Conservation (phyloP, 2,329 filamentous ascomycete genomes). For the Pseudocercospora cruenta region DNA sequence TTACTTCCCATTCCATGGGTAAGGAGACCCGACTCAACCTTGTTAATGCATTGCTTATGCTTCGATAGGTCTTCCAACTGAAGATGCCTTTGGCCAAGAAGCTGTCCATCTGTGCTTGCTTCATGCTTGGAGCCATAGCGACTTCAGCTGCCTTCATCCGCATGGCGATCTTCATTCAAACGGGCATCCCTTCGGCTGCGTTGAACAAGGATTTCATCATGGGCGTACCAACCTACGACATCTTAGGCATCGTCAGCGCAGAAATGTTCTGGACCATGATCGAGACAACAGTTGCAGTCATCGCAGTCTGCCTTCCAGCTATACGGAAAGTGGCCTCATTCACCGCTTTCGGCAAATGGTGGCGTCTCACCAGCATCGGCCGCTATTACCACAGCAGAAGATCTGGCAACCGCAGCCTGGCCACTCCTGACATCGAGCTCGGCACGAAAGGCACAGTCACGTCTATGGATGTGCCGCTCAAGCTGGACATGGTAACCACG, state of each 20-base stretch:
- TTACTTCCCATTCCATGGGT: slow-evolving; percentile 21
- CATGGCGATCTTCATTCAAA: slow-evolving; percentile 23
- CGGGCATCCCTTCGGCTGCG: slow-evolving; percentile 18
- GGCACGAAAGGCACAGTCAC: not conserved
- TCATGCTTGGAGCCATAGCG: slow-evolving; percentile 14
- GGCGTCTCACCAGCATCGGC: not conserved
- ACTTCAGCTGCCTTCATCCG: slow-evolving; percentile 23
- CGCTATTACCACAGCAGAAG: not conserved
- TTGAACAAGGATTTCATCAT: slow-evolving; percentile 20
- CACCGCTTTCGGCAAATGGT: slow-evolving; percentile 15
- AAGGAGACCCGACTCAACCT: not conserved
- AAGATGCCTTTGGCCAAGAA: slow-evolving; percentile 18
- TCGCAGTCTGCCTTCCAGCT: slow-evolving; percentile 20
- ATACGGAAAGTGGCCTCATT: slow-evolving; percentile 13
- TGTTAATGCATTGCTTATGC: not conserved
- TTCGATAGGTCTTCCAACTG: slow-evolving; percentile 20
- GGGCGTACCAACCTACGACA: slow-evolving; percentile 18
- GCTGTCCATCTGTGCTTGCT: slow-evolving; percentile 20
- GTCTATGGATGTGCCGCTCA: slow-evolving; percentile 2
- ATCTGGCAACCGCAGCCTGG: not conserved
- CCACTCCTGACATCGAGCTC: not conserved
- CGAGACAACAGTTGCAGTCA: slow-evolving; percentile 20
- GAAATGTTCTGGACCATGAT: slow-evolving; percentile 26
- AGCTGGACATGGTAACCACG: not conserved
- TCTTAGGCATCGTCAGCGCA: slow-evolving; percentile 23